Base-by-base conservation (phyloP, 768 basidiomycete genomes). In the Mycena crocata region DNA sequence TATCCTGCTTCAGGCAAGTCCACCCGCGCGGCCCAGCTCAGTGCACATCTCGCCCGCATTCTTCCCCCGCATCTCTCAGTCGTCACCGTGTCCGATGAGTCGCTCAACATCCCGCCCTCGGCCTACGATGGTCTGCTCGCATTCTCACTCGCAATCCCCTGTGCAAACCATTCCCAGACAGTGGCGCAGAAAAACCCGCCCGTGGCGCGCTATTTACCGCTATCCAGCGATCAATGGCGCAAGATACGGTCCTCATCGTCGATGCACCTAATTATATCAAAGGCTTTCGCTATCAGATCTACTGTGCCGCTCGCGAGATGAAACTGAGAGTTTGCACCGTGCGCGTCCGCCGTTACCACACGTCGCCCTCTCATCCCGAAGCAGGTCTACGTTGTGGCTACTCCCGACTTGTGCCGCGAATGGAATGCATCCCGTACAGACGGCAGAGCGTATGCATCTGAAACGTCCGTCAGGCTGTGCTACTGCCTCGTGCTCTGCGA, bases 181-280 rank as follows among this genome's bases (percentile, higher is more conserved):
- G 90, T 69, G 85, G 84, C 46, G 84, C 90, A 6, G 98, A 99
- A 80, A 99, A 98, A 77, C 89, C 93, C 15, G 95, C 95, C 0
- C 86, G 98, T 31, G 94, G 86, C 6, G 84, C 92, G 14, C 84
- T 97, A 24, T 95, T 97, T 77, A 89, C 95, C 1, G 88, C 93
- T 1, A 82, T 96, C 55, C 94, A 92, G 71, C 85, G 98, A 15
- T 84, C 87, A 35, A 84, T 99, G 69, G 84, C 86, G 26, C 77
- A 79, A 37, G 89, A 93, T 72, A 92, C 89, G 0, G 88, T 98
- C 72, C 85, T 98, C 63, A 93, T 99, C 70, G 86, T 96, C 66
- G 98, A 99, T 74, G 89, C 91, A 17, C 86, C 93, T 71, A 99
- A 99, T 75, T 98, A 99, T 79, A 99, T 99, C 85, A 99, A 99